A percentile compares a stretch with the other conserved stretches of the same genome.
Conservation (phyloP, 768 basidiomycete species). For the Lactifluus subvellereus region DNA sequence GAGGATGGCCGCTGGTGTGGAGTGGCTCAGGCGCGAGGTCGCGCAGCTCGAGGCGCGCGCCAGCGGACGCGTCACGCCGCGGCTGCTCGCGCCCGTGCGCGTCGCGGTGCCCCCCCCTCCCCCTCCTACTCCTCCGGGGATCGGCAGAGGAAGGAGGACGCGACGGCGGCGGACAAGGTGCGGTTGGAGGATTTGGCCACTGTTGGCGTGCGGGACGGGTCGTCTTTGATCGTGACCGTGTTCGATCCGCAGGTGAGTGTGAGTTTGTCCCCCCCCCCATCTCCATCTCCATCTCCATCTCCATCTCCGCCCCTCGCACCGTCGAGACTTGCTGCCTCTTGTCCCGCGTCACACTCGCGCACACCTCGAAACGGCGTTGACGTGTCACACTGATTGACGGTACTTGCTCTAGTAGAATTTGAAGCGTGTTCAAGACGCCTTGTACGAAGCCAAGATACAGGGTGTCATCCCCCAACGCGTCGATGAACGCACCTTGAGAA, state of each 20-base stretch:
- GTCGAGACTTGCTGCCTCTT: neutral
- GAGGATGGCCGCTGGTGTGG: conserved; percentile 59
- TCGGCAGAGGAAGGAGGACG: conserved; percentile 25
- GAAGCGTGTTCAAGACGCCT: conserved; percentile 67
- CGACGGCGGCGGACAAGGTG: conserved; percentile 17
- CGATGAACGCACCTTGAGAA: conserved; percentile 66
- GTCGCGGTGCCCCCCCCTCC: conserved; percentile 36
- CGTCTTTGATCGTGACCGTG: conserved; percentile 63
- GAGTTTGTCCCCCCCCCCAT: neutral
- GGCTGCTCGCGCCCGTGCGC: conserved; percentile 60
- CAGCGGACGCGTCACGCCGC: conserved; percentile 70
- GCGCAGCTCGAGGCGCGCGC: conserved; percentile 66
- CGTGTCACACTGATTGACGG: neutral
- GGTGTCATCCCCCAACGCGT: conserved; percentile 64
- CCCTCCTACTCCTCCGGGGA: conserved; percentile 23
- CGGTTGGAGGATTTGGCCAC: conserved; percentile 69
- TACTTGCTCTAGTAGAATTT: conserved; percentile 50
- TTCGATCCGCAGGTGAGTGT: conserved; percentile 70
- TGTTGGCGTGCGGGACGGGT: conserved; percentile 74
- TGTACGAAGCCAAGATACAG: conserved; percentile 72
- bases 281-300: too few species aligned
- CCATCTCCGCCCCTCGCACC: neutral
- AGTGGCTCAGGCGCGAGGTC: conserved; percentile 73
- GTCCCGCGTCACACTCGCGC: neutral
- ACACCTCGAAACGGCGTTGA: too few species aligned